Conservation (phyloP, 495 filamentous ascomycete species). For the Immersiella caudata region DNA sequence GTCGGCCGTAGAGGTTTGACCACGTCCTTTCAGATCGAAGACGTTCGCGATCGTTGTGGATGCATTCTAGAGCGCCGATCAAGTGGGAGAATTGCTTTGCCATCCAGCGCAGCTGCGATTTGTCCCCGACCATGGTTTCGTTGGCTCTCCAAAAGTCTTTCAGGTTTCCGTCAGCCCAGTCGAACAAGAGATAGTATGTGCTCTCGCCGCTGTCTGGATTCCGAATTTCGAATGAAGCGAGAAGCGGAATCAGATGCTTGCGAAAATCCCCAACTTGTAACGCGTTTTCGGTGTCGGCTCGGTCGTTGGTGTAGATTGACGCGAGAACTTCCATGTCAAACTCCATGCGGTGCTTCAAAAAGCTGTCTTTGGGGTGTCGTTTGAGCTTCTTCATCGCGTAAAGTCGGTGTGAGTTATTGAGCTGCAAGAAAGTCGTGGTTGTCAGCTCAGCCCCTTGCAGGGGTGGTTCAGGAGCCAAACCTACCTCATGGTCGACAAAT, state of each 20-base stretch:
- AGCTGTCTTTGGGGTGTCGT: neutral
- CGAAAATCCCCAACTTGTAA: neutral
- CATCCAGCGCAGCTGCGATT: conserved; percentile 3
- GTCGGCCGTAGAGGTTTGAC: conserved; percentile 4
- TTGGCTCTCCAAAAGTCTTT: conserved; percentile 6
- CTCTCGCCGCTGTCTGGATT: neutral
- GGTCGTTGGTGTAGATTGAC: neutral
- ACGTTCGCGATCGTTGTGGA: conserved; percentile 13
- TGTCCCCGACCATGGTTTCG: neutral
- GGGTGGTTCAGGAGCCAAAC: too few species aligned
- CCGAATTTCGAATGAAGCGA: conserved; percentile 12
- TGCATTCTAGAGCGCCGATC: neutral
- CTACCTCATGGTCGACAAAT: too few species aligned
- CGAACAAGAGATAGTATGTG: conserved; percentile 15
- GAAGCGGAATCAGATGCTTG: conserved; percentile 12
- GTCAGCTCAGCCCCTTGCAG: too few species aligned
- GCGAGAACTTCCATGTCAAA: conserved; percentile 12
- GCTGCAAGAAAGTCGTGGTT: neutral
- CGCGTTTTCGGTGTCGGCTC: neutral
- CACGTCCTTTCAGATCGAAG: too few species aligned
- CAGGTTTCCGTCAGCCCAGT: conserved; percentile 16
- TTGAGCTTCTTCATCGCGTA: conserved; percentile 14
- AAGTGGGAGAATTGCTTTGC: conserved; percentile 11
- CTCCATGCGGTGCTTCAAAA: neutral
- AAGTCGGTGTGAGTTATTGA: neutral